A percentile compares a stretch with the other conserved stretches of the same genome.
phyloP scores from a whole-genome alignment of 805 yeast species.

The Candida montana region DNA sequence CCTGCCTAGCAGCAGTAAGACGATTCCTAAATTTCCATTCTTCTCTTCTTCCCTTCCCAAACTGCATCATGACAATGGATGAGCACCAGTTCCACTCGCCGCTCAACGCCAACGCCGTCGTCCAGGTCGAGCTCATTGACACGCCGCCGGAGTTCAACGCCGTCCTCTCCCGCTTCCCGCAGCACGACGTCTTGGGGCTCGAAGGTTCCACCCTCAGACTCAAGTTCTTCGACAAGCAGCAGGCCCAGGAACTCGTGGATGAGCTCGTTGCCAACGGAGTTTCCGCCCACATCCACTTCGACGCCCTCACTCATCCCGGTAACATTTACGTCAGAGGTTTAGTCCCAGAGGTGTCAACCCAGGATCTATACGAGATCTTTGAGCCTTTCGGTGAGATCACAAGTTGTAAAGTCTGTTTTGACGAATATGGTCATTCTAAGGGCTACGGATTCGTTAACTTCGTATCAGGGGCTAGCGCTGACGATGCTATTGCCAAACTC shows the following conservation, averaged over 20 bases:
- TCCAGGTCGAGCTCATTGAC: slow-evolving; percentile 7
- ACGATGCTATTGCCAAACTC: slow-evolving; percentile 51
- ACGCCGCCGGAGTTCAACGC: slow-evolving; percentile 4
- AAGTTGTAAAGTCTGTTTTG: slow-evolving; percentile 41
- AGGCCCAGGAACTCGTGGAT: slow-evolving; percentile 11
- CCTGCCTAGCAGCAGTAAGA: too few relatives aligned
- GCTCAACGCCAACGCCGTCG: slow-evolving; percentile 22
- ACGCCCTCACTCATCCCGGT: slow-evolving; percentile 48
- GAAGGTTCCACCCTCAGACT: slow-evolving; percentile 8
- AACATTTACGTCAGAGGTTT: slow-evolving; percentile 48
- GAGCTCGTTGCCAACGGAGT: slow-evolving; percentile 1
- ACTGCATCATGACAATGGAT: too few relatives aligned
- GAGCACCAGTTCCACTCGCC: slow-evolving; percentile 18
- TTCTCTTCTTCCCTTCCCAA: not conserved
- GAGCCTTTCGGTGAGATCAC: slow-evolving; percentile 34
- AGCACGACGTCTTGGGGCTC: slow-evolving; percentile 9
- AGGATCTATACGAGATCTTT: slow-evolving; percentile 33
- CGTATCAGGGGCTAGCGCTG: slow-evolving; percentile 45
- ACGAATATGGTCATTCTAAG: slow-evolving; percentile 40
- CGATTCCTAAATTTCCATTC: not conserved
- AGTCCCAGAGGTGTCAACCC: slow-evolving; percentile 32
- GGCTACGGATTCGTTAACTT: slow-evolving; percentile 68
- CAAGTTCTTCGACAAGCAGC: slow-evolving; percentile 18
- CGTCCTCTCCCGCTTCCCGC: slow-evolving; percentile 1
- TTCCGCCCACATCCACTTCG: slow-evolving; percentile 18